Conservation (phyloP, 805 yeast species). For the Zygotorulaspora florentina region DNA sequence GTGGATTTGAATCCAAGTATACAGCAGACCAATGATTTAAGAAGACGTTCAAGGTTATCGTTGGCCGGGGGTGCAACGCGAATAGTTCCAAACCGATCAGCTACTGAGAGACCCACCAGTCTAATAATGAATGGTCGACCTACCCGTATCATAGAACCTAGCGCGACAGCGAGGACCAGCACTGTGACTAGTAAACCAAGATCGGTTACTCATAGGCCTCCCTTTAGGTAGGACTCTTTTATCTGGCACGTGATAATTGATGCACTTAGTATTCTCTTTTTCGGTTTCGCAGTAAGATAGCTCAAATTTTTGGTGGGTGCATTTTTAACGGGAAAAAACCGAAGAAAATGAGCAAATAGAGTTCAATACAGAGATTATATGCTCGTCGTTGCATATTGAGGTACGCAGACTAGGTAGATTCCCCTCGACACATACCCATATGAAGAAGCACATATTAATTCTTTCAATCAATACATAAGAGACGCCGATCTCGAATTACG, state of each 20-base stretch:
- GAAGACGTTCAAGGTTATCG: slow-evolving; percentile 10
- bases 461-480: no score
- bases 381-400: neutral
- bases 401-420: neutral
- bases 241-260: slow-evolving; percentile 3
- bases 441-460: no score
- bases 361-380: slow-evolving; percentile 4
- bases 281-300: neutral
- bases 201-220: slow-evolving; percentile 20
- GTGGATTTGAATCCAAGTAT: slow-evolving; percentile 9
- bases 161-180: neutral
- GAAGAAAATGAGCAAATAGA: slow-evolving; percentile 8
- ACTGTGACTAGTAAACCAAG: slow-evolving; percentile 4
- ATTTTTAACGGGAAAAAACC: neutral
- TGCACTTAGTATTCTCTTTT: neutral
- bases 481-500: no score
- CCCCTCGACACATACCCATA: no score
- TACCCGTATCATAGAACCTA: slow-evolving; percentile 5
- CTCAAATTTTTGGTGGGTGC: neutral
- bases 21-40: slow-evolving; percentile 3
- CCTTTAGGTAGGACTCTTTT: slow-evolving; percentile 18
- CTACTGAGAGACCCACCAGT: slow-evolving; percentile 3
- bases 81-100: slow-evolving; percentile 9
- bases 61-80: slow-evolving; percentile 19
- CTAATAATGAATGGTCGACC: slow-evolving; percentile 5